Conservation (phyloP, 2,329 filamentous ascomycete species). For the Aspergillus puulaauensis region DNA sequence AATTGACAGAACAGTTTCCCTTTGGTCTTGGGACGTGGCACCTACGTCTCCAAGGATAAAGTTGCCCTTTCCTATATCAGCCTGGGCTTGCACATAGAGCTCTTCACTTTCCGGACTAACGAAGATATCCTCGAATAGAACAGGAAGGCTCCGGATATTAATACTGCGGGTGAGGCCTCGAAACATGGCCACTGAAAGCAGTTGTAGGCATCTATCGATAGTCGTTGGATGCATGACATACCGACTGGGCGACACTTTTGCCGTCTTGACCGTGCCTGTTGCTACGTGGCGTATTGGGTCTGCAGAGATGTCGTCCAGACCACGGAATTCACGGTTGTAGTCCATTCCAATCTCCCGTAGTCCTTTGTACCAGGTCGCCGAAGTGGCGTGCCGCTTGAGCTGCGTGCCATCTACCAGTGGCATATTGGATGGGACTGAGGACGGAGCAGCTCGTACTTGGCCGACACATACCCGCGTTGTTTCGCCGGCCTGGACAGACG, state of each 20-base stretch:
- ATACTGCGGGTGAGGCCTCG: slow-evolving; percentile 4
- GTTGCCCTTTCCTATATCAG: background rate
- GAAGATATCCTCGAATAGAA: slow-evolving; percentile 6
- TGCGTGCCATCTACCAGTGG: too few relatives aligned
- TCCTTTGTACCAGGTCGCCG: slow-evolving; percentile 3
- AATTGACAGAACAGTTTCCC: background rate
- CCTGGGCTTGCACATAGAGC: background rate
- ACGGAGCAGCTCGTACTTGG: background rate
- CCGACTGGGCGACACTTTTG: background rate
- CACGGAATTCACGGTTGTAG: slow-evolving; percentile 14
- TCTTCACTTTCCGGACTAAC: background rate
- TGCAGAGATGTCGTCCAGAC: slow-evolving; percentile 12
- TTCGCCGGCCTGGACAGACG: background rate
- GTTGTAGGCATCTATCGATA: slow-evolving; percentile 18
- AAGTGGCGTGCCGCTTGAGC: background rate
- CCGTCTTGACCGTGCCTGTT: background rate
- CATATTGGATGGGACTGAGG: background rate
- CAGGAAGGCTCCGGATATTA: background rate
- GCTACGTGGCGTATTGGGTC: slow-evolving; percentile 2
- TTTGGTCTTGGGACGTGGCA: background rate
- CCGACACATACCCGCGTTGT: slow-evolving; percentile 15
- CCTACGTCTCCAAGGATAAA: background rate
- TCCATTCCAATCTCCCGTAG: slow-evolving; percentile 9
- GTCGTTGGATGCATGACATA: slow-evolving; percentile 15
- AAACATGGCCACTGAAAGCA: slow-evolving; percentile 11